phyloP scores from a whole-genome alignment of 192 early-diverging fungal genomes.

The Thamnidium elegans region DNA sequence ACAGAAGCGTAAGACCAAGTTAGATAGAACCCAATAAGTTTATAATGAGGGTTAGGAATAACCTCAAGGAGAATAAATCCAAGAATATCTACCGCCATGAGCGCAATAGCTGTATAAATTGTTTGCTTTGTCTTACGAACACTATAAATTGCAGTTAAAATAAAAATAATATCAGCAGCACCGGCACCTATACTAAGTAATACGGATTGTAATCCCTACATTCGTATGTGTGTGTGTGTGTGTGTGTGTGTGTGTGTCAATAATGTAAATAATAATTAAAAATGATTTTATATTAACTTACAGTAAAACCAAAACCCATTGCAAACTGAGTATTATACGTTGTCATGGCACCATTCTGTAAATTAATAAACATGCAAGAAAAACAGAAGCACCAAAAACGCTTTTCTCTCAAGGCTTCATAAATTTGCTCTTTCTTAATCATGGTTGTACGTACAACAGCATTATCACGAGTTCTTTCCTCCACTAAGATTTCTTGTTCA shows the following conservation, averaged over 20 bases:
- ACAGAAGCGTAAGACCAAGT: conserved; percentile 18
- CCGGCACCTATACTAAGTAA: conserved; percentile 22
- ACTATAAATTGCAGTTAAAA: conserved; percentile 6
- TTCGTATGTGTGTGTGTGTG: too few species aligned
- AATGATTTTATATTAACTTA: conserved; percentile 12
- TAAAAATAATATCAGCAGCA: conserved; percentile 18
- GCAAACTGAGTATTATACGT: conserved; percentile 24
- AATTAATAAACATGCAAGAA: conserved; percentile 15
- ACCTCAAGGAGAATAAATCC: conserved; percentile 24
- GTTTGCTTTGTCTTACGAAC: conserved; percentile 10
- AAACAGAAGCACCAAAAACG: conserved; percentile 25
- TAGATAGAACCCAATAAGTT: conserved; percentile 26
- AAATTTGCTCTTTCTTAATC: conserved; percentile 24
- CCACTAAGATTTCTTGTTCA: conserved; percentile 25
- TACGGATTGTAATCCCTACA: conserved; percentile 24
- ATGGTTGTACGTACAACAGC: conserved; percentile 22
- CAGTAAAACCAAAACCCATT: conserved; percentile 23
- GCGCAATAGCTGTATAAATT: conserved; percentile 17
- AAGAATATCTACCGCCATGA: conserved; percentile 22
- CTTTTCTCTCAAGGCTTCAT: conserved; percentile 23
- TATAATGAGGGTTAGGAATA: conserved; percentile 11
- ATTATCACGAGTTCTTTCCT: conserved; percentile 31
- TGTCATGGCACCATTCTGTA: conserved; percentile 35
- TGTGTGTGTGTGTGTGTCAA: too few species aligned
- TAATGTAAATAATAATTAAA: not conserved